phyloP scores from a whole-genome alignment of 2,329 filamentous ascomycete genomes.

The Fusarium multiceps region DNA sequence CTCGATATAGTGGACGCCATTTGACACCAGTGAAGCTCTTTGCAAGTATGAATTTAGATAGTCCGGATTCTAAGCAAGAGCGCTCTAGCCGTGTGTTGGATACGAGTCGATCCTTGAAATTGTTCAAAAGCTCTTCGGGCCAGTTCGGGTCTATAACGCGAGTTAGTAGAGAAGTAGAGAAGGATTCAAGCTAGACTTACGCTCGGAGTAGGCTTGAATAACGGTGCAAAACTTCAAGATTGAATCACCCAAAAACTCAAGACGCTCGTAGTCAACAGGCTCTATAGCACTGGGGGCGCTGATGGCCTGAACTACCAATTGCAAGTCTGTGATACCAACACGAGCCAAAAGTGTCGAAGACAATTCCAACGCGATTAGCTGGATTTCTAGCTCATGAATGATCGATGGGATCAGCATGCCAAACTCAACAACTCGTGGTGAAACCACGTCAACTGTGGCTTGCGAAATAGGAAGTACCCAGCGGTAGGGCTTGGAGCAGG shows the following conservation, averaged over 20 bases:
- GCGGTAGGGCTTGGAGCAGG: conserved; percentile 56
- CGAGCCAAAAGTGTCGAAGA: conserved; percentile 49
- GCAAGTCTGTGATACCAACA: conserved; percentile 64
- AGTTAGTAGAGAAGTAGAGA: not conserved
- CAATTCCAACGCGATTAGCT: conserved; percentile 71
- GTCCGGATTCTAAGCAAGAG: conserved; percentile 69
- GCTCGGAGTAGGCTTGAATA: conserved; percentile 68
- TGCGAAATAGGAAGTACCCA: conserved; percentile 58
- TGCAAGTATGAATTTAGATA: conserved; percentile 79
- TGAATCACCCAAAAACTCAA: conserved; percentile 89
- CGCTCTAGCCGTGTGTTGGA: conserved; percentile 78
- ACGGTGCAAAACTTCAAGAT: conserved; percentile 81
- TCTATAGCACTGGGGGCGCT: conserved; percentile 71
- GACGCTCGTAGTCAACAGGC: conserved; percentile 77
- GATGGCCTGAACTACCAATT: conserved; percentile 75
- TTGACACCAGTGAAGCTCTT: conserved; percentile 74
- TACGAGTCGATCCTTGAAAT: conserved; percentile 75
- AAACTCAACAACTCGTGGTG: conserved; percentile 59
- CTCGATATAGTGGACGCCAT: conserved; percentile 75
- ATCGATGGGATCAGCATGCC: conserved; percentile 78
- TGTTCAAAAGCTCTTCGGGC: conserved; percentile 81
- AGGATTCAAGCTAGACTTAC: conserved; percentile 52
- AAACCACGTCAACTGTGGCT: conserved; percentile 63
- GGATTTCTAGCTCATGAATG: conserved; percentile 73
- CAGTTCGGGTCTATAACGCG: conserved; percentile 66